A percentile compares a stretch with the other conserved stretches of the same genome.
Conservation (phyloP, 2,329 filamentous ascomycete genomes). For the Xylariaceae sp. region DNA sequence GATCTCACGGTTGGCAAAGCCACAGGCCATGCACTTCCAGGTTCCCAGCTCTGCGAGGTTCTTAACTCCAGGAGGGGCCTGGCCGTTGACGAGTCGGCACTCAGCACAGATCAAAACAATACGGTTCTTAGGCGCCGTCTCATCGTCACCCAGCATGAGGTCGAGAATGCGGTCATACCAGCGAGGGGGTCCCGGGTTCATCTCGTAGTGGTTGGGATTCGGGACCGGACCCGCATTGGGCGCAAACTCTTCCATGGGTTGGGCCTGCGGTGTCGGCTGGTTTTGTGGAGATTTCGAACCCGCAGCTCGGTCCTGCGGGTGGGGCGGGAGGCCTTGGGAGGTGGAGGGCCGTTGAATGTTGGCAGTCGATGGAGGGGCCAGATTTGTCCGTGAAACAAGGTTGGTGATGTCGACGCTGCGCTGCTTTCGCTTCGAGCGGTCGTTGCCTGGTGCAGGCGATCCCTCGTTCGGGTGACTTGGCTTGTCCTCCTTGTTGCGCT, state of each 20-base stretch:
- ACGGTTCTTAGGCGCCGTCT: slow-evolving; percentile 85
- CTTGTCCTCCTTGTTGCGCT: slow-evolving; percentile 34
- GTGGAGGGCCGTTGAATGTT: slow-evolving; percentile 49
- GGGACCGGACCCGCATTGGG: slow-evolving; percentile 30
- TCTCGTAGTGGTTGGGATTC: slow-evolving; percentile 34
- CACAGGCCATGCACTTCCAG: slow-evolving; percentile 88
- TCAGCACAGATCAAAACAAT: slow-evolving; percentile 77
- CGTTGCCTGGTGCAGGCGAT: slow-evolving; percentile 21
- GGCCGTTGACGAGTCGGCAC: slow-evolving; percentile 89
- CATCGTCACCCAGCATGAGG: slow-evolving; percentile 87
- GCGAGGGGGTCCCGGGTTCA: slow-evolving; percentile 41
- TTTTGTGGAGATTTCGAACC: slow-evolving; percentile 20
- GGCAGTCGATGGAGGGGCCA: slow-evolving; percentile 57
- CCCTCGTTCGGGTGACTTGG: slow-evolving; percentile 23
- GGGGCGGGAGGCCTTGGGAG: slow-evolving; percentile 30
- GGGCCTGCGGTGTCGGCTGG: slow-evolving; percentile 24
- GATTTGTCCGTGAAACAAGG: slow-evolving; percentile 39
- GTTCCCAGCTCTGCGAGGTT: slow-evolving; percentile 71
- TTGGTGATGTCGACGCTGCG: slow-evolving; percentile 23
- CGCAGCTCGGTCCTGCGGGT: slow-evolving; percentile 18
- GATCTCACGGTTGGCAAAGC: slow-evolving; percentile 72
- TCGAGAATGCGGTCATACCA: slow-evolving; percentile 97
- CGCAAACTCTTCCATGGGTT: slow-evolving; percentile 25
- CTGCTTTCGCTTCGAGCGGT: slow-evolving; percentile 28
- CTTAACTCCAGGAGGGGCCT: slow-evolving; percentile 82